Conservation (phyloP, 208 protist species). For the Trypanosoma rangeli region DNA sequence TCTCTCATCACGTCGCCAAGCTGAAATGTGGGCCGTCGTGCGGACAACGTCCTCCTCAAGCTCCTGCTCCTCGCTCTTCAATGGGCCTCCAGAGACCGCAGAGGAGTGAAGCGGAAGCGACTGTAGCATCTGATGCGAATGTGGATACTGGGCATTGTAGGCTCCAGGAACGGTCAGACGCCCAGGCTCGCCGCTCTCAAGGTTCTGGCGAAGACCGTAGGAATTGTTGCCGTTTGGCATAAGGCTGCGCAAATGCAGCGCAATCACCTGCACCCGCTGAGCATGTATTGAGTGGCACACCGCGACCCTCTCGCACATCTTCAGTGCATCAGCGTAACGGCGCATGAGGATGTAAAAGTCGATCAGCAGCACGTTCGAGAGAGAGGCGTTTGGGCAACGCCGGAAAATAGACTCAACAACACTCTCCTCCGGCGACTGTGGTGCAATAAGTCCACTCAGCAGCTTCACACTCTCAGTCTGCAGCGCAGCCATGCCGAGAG, state of each 20-base stretch:
- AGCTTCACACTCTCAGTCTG: conserved; percentile 36
- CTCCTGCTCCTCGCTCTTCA: conserved; percentile 25
- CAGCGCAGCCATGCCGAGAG: conserved; percentile 53
- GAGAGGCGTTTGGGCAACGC: conserved; percentile 8
- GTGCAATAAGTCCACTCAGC: conserved; percentile 52
- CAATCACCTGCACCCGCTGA: conserved; percentile 63
- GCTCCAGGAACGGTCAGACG: neutral
- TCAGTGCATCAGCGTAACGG: conserved; percentile 65
- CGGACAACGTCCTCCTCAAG: conserved; percentile 26
- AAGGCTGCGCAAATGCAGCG: conserved; percentile 60
- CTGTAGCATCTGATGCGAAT: neutral
- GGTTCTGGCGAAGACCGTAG: conserved; percentile 8
- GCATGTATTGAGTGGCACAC: conserved; percentile 35
- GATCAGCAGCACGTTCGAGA: conserved; percentile 42
- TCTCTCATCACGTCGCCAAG: conserved; percentile 3
- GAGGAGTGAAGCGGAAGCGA: neutral
- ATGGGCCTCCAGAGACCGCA: conserved; percentile 1
- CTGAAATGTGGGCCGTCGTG: conserved; percentile 17
- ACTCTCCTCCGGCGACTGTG: conserved; percentile 41
- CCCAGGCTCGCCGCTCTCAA: neutral
- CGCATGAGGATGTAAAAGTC: conserved; percentile 69
- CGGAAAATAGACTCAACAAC: conserved; percentile 58
- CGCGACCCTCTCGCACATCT: conserved; percentile 42
- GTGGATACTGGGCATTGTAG: neutral
- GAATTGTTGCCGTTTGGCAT: conserved; percentile 35